Evolutionary conservation across 371 early-diverging fungal species (phyloP).

Genomic region (Cokeromyces recurvatus): DNA sequence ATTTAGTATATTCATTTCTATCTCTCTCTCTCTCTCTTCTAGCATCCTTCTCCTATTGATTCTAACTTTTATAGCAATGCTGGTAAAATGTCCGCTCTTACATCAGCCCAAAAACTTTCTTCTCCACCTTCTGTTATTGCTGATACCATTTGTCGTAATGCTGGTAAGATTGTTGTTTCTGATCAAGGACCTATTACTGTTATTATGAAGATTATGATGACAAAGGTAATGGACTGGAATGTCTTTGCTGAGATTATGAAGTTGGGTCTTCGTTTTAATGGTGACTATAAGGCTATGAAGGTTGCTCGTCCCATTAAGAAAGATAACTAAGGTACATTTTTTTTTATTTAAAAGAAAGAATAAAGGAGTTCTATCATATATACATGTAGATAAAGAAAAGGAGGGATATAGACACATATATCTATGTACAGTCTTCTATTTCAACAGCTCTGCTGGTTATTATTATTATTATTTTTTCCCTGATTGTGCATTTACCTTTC

Average conservation of each 20-base stretch:
- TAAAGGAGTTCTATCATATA: no score
- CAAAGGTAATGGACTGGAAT: slow-evolving; percentile 47
- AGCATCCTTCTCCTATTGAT: slow-evolving; percentile 59
- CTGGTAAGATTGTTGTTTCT: slow-evolving; percentile 51
- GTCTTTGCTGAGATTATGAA: slow-evolving; percentile 52
- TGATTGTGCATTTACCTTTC: no score
- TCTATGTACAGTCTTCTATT: no score
- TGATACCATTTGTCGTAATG: slow-evolving; percentile 51
- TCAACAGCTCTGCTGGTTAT: no score
- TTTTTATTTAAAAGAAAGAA: no score
- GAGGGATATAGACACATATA: no score
- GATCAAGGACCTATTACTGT: slow-evolving; percentile 58
- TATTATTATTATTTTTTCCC: no score
- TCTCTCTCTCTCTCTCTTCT: background rate
- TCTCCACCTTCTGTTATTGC: slow-evolving; percentile 51
- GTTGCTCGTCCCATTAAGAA: slow-evolving; percentile 26
- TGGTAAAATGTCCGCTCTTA: slow-evolving; percentile 49
- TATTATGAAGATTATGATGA: slow-evolving; percentile 42
- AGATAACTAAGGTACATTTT: slow-evolving; percentile 4
- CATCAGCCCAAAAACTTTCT: slow-evolving; percentile 43
- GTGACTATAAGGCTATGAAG: slow-evolving; percentile 54
- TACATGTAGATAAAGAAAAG: no score
- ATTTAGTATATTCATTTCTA: background rate
- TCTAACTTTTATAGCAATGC: slow-evolving; percentile 60
- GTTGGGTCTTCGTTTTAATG: slow-evolving; percentile 36